Evolutionary conservation across 768 basidiomycete genomes (phyloP).

Genomic region (Russula compacta): DNA sequence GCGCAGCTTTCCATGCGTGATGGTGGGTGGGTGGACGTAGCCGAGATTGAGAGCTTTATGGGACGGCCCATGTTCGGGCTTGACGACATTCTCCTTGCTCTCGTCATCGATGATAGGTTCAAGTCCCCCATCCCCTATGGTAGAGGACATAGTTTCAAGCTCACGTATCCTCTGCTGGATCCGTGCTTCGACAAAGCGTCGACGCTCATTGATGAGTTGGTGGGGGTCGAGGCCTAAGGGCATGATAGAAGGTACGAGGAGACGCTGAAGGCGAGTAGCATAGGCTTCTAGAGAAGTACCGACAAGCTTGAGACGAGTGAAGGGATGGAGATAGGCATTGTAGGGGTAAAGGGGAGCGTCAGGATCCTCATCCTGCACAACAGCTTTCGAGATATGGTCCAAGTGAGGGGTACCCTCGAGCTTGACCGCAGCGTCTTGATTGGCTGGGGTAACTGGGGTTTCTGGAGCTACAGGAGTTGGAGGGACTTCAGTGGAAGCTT

Average conservation of each 20-base stretch:
- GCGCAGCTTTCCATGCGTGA: constrained; percentile 72
- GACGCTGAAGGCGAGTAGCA: constrained; percentile 66
- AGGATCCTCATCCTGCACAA: constrained; percentile 70
- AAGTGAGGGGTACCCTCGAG: constrained; percentile 45
- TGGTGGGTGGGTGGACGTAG: constrained; percentile 43
- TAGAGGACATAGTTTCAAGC: constrained; percentile 69
- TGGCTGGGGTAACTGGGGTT: constrained; percentile 1
- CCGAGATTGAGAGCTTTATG: constrained; percentile 26
- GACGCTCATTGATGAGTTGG: constrained; percentile 83
- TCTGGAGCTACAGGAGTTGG: constrained; percentile 17
- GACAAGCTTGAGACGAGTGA: constrained; percentile 60
- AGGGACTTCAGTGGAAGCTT: constrained; percentile 33
- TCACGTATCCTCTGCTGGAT: constrained; percentile 84
- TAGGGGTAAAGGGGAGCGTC: constrained; percentile 84
- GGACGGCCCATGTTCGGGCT: constrained; percentile 18
- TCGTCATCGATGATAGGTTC: constrained; percentile 40
- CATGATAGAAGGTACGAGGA: constrained; percentile 83
- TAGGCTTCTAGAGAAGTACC: constrained; percentile 53
- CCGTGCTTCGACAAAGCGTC: constrained; percentile 83
- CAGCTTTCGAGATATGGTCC: constrained; percentile 62
- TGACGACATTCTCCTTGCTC: constrained; percentile 28
- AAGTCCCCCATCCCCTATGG: constrained; percentile 68
- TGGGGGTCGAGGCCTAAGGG: constrained; percentile 90
- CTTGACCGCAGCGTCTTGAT: constrained; percentile 35
- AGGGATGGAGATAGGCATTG: constrained; percentile 82